These are phyloP conservation scores for Trametes cingulata DNA, from an alignment of 768 basidiomycete species.

Conservation along the genomic window DNA sequence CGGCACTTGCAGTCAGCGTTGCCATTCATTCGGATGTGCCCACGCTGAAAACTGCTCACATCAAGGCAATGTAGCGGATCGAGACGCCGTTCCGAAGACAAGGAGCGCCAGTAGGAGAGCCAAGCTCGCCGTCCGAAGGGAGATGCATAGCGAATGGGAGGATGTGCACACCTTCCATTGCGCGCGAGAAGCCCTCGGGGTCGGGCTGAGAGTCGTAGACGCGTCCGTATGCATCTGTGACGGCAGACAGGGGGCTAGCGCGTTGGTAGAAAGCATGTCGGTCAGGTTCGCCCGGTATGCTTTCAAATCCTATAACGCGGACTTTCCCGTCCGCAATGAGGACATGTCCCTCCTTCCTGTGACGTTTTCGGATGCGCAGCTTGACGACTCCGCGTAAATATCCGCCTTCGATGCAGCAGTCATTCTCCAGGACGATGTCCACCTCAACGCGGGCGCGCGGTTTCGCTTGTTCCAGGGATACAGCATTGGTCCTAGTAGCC, in stretches of 20 bases:
- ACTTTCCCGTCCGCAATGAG: constrained; percentile 75
- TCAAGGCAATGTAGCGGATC: constrained; percentile 80
- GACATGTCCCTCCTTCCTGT: constrained; percentile 58
- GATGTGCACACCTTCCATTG: constrained; percentile 63
- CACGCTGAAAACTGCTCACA: constrained; percentile 45
- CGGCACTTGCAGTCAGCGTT: background rate
- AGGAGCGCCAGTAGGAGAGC: constrained; percentile 58
- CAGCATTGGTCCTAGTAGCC: constrained; percentile 27
- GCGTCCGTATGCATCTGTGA: constrained; percentile 45
- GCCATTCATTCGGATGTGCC: background rate
- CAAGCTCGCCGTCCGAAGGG: constrained; percentile 53
- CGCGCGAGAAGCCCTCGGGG: constrained; percentile 61
- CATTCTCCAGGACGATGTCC: constrained; percentile 75
- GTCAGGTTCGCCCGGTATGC: constrained; percentile 53
- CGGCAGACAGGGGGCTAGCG: constrained; percentile 52
- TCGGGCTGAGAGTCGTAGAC: constrained; percentile 50
- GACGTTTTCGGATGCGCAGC: constrained; percentile 57
- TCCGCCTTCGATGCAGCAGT: constrained; percentile 79
- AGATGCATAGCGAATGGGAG: constrained; percentile 76
- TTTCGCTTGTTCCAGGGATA: constrained; percentile 71
- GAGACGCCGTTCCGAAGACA: constrained; percentile 56
- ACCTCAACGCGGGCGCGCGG: constrained; percentile 75
- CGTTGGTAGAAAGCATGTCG: constrained; percentile 83
- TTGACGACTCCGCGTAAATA: constrained; percentile 69
- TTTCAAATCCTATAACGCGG: constrained; percentile 84